Percentiles rank a stretch among this genome's conserved stretches.
phyloP scores from a whole-genome alignment of 805 yeast genomes.

The Priceomyces medius region DNA sequence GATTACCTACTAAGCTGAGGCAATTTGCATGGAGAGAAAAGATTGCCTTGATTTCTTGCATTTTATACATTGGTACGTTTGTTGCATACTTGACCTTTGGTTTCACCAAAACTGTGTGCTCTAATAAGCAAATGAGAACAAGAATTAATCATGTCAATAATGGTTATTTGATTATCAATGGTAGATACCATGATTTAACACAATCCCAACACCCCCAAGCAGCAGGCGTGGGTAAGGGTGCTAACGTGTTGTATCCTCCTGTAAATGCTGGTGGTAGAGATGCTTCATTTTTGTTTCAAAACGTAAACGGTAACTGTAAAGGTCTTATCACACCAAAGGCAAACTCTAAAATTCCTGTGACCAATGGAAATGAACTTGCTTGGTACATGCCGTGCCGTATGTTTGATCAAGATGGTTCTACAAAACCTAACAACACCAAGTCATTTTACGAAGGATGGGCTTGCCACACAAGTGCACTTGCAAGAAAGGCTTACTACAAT shows the following conservation, averaged over 20 bases:
- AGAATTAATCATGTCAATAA: slow-evolving; percentile 57
- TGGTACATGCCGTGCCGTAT: slow-evolving; percentile 96
- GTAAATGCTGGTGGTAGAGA: slow-evolving; percentile 84
- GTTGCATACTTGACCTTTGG: slow-evolving; percentile 92
- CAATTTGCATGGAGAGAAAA: slow-evolving; percentile 98
- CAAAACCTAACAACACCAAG: slow-evolving; percentile 59
- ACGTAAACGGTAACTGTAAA: slow-evolving; percentile 88
- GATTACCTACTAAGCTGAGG: slow-evolving; percentile 74
- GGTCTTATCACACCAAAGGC: slow-evolving; percentile 69
- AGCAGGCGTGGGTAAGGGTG: slow-evolving; percentile 67
- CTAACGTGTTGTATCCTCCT: slow-evolving; percentile 82
- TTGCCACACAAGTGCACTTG: slow-evolving; percentile 75
- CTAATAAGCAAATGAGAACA: slow-evolving; percentile 43
- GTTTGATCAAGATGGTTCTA: slow-evolving; percentile 66
- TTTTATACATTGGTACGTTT: slow-evolving; percentile 67
- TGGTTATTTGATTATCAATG: slow-evolving; percentile 73
- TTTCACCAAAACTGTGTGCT: slow-evolving; percentile 80
- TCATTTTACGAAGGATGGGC: slow-evolving; percentile 82
- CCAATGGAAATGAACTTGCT: slow-evolving; percentile 59
- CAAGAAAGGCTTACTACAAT: slow-evolving; percentile 66
- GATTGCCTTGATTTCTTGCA: slow-evolving; percentile 77
- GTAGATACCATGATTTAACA: slow-evolving; percentile 72
- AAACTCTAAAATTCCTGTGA: slow-evolving; percentile 67
- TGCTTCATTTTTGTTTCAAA: slow-evolving; percentile 82
- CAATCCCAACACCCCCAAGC: slow-evolving; percentile 78